phyloP scores from a whole-genome alignment of 2,329 filamentous ascomycete genomes.

The Cladorrhinum sp. region DNA sequence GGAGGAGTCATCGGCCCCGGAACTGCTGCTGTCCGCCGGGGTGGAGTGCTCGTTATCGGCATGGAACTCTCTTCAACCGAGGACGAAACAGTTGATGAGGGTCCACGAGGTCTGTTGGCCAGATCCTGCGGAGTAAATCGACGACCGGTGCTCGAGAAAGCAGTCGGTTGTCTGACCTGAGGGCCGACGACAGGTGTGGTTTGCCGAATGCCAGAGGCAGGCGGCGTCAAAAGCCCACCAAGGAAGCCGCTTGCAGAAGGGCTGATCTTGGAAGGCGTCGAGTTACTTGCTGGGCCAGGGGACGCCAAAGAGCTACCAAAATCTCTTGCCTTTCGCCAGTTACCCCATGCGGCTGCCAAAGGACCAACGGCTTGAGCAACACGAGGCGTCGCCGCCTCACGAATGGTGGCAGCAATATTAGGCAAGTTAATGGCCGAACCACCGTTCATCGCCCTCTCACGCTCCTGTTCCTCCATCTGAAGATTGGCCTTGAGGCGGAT shows the following conservation, averaged over 20 bases:
- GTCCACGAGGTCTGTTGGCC: conserved; percentile 36
- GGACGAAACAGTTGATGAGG: conserved; percentile 30
- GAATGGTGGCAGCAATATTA: conserved; percentile 73
- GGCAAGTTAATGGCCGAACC: conserved; percentile 66
- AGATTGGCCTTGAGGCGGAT: conserved; percentile 92
- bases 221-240: conserved; percentile 85
- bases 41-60: conserved; percentile 41
- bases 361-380: conserved; percentile 78
- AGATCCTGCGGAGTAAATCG: conserved; percentile 53
- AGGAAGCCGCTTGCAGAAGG: conserved; percentile 59
- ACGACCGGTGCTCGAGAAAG: conserved; percentile 59
- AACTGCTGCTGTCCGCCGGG: conserved; percentile 35
- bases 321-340: conserved; percentile 75
- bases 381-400: conserved; percentile 74
- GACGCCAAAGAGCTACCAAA: conserved; percentile 48
- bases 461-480: conserved; percentile 97
- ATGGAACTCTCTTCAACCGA: conserved; percentile 29
- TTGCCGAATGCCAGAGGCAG: conserved; percentile 68
- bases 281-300: conserved; percentile 38
- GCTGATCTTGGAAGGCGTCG: conserved; percentile 61
- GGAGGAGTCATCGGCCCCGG: conserved; percentile 55
- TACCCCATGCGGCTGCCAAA: conserved; percentile 89
- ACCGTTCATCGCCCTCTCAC: conserved; percentile 76
- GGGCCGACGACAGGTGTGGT: conserved; percentile 46
- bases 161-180: conserved; percentile 50